Evolutionary conservation across 2,329 filamentous ascomycete species (phyloP).

Genomic region (Septoria linicola): DNA sequence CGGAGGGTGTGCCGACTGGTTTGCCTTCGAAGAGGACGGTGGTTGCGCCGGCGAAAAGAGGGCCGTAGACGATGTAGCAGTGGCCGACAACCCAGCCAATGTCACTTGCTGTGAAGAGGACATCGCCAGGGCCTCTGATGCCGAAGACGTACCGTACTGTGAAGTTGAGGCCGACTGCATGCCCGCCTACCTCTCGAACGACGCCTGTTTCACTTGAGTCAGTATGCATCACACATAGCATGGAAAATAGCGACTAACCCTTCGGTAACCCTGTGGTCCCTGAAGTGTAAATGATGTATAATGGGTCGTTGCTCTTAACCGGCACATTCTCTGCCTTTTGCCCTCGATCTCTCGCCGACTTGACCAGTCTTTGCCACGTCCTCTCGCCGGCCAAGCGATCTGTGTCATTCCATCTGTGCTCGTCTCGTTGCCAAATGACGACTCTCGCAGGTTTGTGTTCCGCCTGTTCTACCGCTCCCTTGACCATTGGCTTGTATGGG

Average conservation of each 20-base stretch:
- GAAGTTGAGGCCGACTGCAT: slow-evolving; percentile 79
- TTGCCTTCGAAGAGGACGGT: slow-evolving; percentile 94
- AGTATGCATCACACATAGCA: no score
- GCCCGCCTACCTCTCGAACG: slow-evolving; percentile 76
- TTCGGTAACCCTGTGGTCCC: slow-evolving; percentile 61
- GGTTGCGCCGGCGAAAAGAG: slow-evolving; percentile 78
- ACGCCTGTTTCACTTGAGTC: no score
- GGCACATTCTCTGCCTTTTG: slow-evolving; percentile 73
- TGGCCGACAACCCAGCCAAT: slow-evolving; percentile 91
- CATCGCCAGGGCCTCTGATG: slow-evolving; percentile 78
- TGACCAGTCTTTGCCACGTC: slow-evolving; percentile 75
- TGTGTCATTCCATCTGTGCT: slow-evolving; percentile 71
- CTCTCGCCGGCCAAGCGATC: slow-evolving; percentile 66
- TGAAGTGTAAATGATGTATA: slow-evolving; percentile 92
- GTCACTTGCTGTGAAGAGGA: slow-evolving; percentile 77
- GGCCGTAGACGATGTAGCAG: slow-evolving; percentile 85
- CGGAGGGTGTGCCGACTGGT: slow-evolving; percentile 82
- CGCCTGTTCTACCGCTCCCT: slow-evolving; percentile 67
- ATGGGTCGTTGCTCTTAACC: slow-evolving; percentile 70
- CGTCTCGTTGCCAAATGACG: slow-evolving; percentile 80
- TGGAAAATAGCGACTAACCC: no score
- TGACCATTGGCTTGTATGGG: slow-evolving; percentile 73
- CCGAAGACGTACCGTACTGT: slow-evolving; percentile 81
- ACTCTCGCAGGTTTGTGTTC: slow-evolving; percentile 69
- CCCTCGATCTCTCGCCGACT: slow-evolving; percentile 66